Evolutionary conservation across 2,329 filamentous ascomycete genomes (phyloP).

Genomic region (Hypoxylon sp.): DNA sequence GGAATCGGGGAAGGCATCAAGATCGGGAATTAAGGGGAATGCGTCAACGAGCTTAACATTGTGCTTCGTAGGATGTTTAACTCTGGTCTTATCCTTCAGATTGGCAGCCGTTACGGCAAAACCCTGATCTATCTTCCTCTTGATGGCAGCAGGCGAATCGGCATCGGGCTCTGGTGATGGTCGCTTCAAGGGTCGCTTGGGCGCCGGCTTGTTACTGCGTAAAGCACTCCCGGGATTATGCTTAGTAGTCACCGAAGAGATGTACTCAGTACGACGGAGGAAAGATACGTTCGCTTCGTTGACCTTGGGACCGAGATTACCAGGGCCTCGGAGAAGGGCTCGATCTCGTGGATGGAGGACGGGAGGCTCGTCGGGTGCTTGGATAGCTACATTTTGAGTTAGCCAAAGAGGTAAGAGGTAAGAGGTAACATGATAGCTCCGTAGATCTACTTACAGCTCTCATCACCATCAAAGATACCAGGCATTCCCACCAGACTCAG

Average conservation of each 20-base stretch:
- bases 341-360: slow-evolving; percentile 84
- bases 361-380: slow-evolving; percentile 76
- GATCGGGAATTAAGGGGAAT: slow-evolving; percentile 69
- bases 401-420: slow-evolving; percentile 15
- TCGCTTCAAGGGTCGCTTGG: slow-evolving; percentile 55
- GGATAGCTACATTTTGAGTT: slow-evolving; percentile 71
- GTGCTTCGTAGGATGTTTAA: slow-evolving; percentile 67
- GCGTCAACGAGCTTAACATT: slow-evolving; percentile 67
- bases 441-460: slow-evolving; percentile 73
- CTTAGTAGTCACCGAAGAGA: slow-evolving; percentile 69
- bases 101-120: slow-evolving; percentile 64
- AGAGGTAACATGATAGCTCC: slow-evolving; percentile 2
- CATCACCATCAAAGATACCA: slow-evolving; percentile 92
- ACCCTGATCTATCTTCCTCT: slow-evolving; percentile 70
- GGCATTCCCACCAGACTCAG: slow-evolving; percentile 95
- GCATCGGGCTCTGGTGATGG: slow-evolving; percentile 66
- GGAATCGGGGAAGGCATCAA: slow-evolving; percentile 74
- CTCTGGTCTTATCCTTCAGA: slow-evolving; percentile 61
- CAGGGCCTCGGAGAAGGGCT: slow-evolving; percentile 81
- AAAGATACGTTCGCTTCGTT: slow-evolving; percentile 86
- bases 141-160: slow-evolving; percentile 72
- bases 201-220: slow-evolving; percentile 56
- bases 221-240: slow-evolving; percentile 62
- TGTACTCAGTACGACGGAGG: slow-evolving; percentile 95
- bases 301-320: slow-evolving; percentile 80